Evolutionary conservation across 2,329 filamentous ascomycete genomes (phyloP), one percentile per base, ranked within the genome.

Genomic region (Cercospora sp.): DNA sequence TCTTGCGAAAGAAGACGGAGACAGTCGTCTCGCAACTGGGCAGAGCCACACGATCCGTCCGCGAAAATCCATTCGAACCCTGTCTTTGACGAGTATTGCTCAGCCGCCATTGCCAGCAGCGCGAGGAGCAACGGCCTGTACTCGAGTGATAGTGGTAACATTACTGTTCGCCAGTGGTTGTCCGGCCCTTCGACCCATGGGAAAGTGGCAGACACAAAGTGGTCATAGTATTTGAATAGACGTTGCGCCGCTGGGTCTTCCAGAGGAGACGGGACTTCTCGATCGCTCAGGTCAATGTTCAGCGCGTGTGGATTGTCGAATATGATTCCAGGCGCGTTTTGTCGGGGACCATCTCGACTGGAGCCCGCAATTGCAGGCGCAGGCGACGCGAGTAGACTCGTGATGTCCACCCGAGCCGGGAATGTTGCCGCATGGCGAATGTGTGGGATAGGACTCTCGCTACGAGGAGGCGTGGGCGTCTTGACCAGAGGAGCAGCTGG

Each of bases 181-280:
- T 63, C 42, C 9, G 59, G 59, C n/a, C 59, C 59, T 10, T 67
- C 65, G 20, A 63, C 40, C 65, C 65, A 67, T 16, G 65, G 60
- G 9, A 67, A 63, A 8, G 53, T 31, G 23, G 59, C 42, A 23
- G 65, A 62, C 7, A 63, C 51, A 48, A 67, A 23, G 28, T 67
- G 65, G 23, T 67, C 65, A 51, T 63, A 67, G 60, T 67, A 67
- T n/a, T 26, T 58, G 31, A 67, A 30, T 16, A 67, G 33, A 5
- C 60, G 59, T 36, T 67, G 48, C 18, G 65, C 65, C 16, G 59
- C 61, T 13, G 60, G 51, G n/a, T 63, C 59, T 26, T 57, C 51
- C 20, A 67, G 31, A 23, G 33, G 59, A 7, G 59, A 28, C 18
- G 60, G 60, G 36, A 63, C 23, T 10, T 48, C 13, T 57, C 55